Evolutionary conservation across 2,329 filamentous ascomycete species (phyloP), one percentile per base, ranked within the genome.

Genomic region (Aspergillus arachidicola): DNA sequence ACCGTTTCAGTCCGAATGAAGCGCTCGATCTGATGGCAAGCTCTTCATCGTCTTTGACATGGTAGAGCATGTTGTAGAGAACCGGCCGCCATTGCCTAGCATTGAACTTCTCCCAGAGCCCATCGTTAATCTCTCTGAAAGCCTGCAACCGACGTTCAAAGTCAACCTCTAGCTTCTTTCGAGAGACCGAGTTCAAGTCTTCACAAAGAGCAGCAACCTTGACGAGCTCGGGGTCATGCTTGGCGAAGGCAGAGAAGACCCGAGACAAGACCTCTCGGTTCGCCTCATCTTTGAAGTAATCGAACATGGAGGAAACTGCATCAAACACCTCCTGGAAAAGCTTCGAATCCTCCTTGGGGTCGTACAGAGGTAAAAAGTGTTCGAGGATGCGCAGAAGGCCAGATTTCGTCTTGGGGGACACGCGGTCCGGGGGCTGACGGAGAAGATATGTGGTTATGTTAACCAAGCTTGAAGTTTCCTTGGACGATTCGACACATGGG

Each of bases 61-160:
- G 95, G 78, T 90, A 98, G 2, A 97, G 83, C 81, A 96, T 86
- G 73, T 98, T 99, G 79, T 94, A 91, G 12, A 98, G 80, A 23
- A 99, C 79, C 6, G 95, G 94, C 58, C 89, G 85, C 94, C 95
- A 99, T 76, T 97, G 91, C 62, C 86, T 85, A 1, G 88, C 79
- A 0, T 86, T 89, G 64, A 94, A 87, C 0, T 82, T 78, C 0
- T 75, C 75, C 43, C 87, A 87, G n/a, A 85, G 81, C 3, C 86
- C 80, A 46, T 86, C 85, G 41, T 90, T 91, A 66, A 98, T 89
- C 9, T 80, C 76, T 62, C 85, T 89, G 79, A 95, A 98, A 3
- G 93, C 93, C 54, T 84, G 80, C 6, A 96, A 84, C 19, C 95
- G 89, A 61, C 86, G 87, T 68, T 96, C 91, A 73, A 96, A 97